A percentile compares a stretch with the other conserved stretches of the same genome.
Conservation (phyloP, 2,329 filamentous ascomycete genomes). For the Alternaria dauci region DNA sequence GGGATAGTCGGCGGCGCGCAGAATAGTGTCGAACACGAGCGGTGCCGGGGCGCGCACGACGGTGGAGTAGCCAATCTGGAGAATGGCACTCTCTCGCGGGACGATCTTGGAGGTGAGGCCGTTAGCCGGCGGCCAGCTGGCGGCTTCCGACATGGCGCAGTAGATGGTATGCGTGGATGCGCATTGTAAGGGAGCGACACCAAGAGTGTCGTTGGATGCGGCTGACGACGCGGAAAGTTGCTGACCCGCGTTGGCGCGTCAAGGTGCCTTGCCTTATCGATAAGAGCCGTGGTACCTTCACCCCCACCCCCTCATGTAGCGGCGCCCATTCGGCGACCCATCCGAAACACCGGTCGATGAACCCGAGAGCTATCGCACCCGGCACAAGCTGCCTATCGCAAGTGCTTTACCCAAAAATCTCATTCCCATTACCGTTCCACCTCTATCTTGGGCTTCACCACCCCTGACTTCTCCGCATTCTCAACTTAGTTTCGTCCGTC, state of each 20-base stretch:
- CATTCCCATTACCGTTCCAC: too few relatives aligned
- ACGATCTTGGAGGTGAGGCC: constrained; percentile 22
- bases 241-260: not conserved
- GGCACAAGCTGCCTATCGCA: too few relatives aligned
- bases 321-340: too few relatives aligned
- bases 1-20: constrained; percentile 24
- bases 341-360: too few relatives aligned
- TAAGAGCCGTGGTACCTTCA: not conserved
- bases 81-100: constrained; percentile 14
- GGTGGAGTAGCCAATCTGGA: constrained; percentile 15
- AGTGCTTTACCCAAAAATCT: too few relatives aligned
- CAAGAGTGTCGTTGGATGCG: not conserved
- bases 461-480: too few relatives aligned
- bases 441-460: too few relatives aligned
- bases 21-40: constrained; percentile 28
- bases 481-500: too few relatives aligned
- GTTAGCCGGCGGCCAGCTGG: constrained; percentile 18
- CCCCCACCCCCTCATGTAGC: too few relatives aligned
- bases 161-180: not conserved
- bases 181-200: not conserved
- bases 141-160: constrained; percentile 6
- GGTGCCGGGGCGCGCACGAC: constrained; percentile 25
- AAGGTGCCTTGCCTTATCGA: not conserved
- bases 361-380: too few relatives aligned
- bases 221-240: not conserved